Conservation (phyloP, 805 yeast genomes). For the Candida pseudoglaebosa region DNA sequence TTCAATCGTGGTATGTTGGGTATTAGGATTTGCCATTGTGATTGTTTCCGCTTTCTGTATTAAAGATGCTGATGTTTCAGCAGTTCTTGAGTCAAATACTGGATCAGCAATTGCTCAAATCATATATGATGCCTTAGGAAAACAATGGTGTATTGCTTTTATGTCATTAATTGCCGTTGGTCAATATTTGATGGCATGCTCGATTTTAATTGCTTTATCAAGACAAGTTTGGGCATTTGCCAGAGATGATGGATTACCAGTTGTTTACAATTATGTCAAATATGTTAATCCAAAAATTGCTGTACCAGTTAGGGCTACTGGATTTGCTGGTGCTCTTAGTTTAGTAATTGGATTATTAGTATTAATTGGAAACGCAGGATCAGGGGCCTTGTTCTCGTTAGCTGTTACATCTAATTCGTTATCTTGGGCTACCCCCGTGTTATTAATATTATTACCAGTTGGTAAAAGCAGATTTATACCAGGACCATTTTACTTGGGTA, state of each 20-base stretch:
- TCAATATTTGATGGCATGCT: conserved; percentile 60
- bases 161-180: conserved; percentile 51
- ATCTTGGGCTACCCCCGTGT: conserved; percentile 58
- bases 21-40: conserved; percentile 51
- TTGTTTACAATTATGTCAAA: conserved; percentile 45
- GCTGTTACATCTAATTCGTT: conserved; percentile 57
- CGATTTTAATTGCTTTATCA: conserved; percentile 55
- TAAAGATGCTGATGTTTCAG: conserved; percentile 34
- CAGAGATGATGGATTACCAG: conserved; percentile 68
- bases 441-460: conserved; percentile 45
- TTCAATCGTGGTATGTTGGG: conserved; percentile 51
- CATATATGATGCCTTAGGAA: conserved; percentile 54
- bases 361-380: conserved; percentile 53
- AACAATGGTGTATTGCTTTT: conserved; percentile 55
- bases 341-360: conserved; percentile 50
- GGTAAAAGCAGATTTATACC: conserved; percentile 51
- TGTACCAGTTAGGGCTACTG: conserved; percentile 62
- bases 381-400: conserved; percentile 58
- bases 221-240: conserved; percentile 70
- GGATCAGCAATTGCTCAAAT: conserved; percentile 65
- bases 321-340: conserved; percentile 43
- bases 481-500: conserved; percentile 62
- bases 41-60: conserved; percentile 51
- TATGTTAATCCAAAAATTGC: conserved; percentile 48
- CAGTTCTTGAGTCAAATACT: conserved; percentile 36